A percentile compares a stretch with the other conserved stretches of the same genome.
Evolutionary conservation across 1,139 yeast genomes (phyloP).

Genomic region (Diutina scorzettiae): DNA sequence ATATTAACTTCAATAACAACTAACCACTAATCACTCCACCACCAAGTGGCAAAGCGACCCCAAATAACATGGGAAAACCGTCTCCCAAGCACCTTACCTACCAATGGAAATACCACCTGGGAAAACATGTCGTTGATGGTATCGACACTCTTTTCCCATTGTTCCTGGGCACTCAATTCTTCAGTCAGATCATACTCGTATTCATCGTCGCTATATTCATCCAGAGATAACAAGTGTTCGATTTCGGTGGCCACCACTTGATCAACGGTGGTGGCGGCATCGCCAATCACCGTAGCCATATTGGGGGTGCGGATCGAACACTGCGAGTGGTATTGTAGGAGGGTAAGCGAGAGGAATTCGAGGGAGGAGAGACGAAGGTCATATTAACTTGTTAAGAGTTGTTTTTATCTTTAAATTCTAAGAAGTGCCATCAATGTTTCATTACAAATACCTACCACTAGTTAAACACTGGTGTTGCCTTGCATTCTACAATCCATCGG

Average conservation of each 20-base stretch:
- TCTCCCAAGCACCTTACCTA: constrained; percentile 4
- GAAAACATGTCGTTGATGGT: background rate
- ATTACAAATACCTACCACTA: too few relatives aligned
- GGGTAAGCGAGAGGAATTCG: too few relatives aligned
- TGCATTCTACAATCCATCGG: too few relatives aligned
- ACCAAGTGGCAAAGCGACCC: constrained; percentile 1
- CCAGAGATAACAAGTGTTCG: background rate
- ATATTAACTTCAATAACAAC: background rate
- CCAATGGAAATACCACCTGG: constrained; percentile 5
- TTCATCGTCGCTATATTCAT: background rate
- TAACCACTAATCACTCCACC: background rate
- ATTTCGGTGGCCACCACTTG: background rate
- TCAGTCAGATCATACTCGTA: background rate
- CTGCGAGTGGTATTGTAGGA: too few relatives aligned
- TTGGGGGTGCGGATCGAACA: too few relatives aligned
- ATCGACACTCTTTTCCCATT: constrained; percentile 4
- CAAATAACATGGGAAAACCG: background rate
- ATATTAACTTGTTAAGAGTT: too few relatives aligned
- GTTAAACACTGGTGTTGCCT: too few relatives aligned
- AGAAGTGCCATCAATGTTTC: too few relatives aligned
- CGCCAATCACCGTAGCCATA: constrained; percentile 3
- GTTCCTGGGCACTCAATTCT: constrained; percentile 5
- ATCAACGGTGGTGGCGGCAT: background rate
- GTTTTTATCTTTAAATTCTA: too few relatives aligned
- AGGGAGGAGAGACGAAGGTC: too few relatives aligned